Conservation (phyloP, 2,329 filamentous ascomycete species). For the Botryotinia narcissicola region DNA sequence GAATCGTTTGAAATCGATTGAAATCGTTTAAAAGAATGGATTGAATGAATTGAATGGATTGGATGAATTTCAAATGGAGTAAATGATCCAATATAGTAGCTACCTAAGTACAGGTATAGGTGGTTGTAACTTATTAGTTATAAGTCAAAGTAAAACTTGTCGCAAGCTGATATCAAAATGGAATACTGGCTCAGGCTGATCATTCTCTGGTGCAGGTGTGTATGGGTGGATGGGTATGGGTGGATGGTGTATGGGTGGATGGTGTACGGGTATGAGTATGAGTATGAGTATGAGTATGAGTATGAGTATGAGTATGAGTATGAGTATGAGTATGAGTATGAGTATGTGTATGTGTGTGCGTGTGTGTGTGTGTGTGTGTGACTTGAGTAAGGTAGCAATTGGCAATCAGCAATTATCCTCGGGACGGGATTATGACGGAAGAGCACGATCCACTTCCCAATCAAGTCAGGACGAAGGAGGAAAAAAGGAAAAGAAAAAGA, state of each 20-base stretch:
- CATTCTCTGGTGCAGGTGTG: not conserved
- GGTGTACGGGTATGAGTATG: too few relatives aligned
- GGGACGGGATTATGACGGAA: not conserved
- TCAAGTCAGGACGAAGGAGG: not conserved
- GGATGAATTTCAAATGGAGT: not conserved
- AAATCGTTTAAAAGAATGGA: not conserved
- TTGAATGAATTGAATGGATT: not conserved
- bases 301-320: too few relatives aligned
- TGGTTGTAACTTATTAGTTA: not conserved
- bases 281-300: too few relatives aligned
- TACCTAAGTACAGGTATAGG: not conserved
- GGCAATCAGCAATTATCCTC: not conserved
- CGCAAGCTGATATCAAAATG: slow-evolving; percentile 1
- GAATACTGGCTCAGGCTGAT: not conserved
- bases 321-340: too few relatives aligned
- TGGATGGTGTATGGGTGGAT: too few relatives aligned
- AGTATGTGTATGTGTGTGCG: too few relatives aligned
- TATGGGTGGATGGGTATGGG: not conserved
- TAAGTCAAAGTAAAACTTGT: not conserved
- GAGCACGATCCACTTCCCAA: not conserved
- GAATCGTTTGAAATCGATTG: not conserved
- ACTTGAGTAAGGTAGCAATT: not conserved
- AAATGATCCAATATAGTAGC: not conserved
- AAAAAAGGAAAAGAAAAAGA: not conserved
- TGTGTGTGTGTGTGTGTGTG: not conserved